Percentiles rank a stretch among this genome's conserved stretches.
Conservation (phyloP, 495 filamentous ascomycete genomes). For the Penicillium malachiteum region DNA sequence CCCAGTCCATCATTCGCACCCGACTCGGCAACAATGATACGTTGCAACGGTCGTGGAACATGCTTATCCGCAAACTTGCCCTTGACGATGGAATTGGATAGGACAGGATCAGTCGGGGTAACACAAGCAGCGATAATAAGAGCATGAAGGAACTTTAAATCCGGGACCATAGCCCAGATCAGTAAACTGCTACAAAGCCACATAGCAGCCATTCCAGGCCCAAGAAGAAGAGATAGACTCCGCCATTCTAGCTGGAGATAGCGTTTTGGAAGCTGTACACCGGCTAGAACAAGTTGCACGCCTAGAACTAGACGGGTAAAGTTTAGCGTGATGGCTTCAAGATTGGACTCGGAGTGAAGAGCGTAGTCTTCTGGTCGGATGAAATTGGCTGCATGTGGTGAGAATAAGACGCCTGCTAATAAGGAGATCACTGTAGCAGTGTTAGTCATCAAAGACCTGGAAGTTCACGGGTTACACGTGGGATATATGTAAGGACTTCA, state of each 20-base stretch:
- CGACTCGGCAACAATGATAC: constrained; percentile 86
- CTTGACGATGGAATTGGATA: constrained; percentile 89
- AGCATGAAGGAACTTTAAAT: constrained; percentile 71
- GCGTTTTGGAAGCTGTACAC: constrained; percentile 85
- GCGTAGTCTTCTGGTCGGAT: constrained; percentile 78
- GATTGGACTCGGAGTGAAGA: constrained; percentile 54
- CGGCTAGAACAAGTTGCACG: constrained; percentile 86
- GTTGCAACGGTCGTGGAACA: constrained; percentile 76
- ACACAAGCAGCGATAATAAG: constrained; percentile 80
- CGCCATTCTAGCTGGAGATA: constrained; percentile 83
- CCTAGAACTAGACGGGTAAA: constrained; percentile 88
- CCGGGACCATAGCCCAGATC: constrained; percentile 75
- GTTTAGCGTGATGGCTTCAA: constrained; percentile 68
- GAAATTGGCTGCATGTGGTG: constrained; percentile 73
- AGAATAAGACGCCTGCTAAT: constrained; percentile 74
- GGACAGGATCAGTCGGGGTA: constrained; percentile 87
- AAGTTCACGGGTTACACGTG: no score
- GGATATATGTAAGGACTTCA: no score
- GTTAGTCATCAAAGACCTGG: neutral
- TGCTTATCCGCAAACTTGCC: constrained; percentile 91
- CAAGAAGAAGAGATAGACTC: constrained; percentile 70
- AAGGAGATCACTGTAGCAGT: constrained; percentile 70
- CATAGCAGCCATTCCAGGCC: constrained; percentile 85
- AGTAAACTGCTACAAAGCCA: constrained; percentile 81
- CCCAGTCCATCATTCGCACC: constrained; percentile 94